Evolutionary conservation across 768 basidiomycete genomes (phyloP), one percentile per base, ranked within the genome.

Genomic region (Baorangia bicolor): DNA sequence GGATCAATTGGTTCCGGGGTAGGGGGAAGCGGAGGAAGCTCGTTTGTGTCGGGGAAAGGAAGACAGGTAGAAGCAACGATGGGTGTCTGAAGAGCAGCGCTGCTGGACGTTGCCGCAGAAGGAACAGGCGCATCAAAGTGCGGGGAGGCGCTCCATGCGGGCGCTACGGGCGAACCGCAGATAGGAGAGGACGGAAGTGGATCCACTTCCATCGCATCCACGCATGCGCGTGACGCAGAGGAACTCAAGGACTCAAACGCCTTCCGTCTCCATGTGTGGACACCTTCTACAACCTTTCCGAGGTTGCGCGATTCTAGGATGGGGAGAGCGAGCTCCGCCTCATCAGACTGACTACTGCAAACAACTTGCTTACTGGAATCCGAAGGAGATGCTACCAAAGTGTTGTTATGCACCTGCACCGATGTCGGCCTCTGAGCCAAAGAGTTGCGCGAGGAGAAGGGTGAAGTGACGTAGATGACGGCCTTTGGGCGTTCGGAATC

Each of bases 331-430:
- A 86, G 71, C 59, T 88, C 86, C 43, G 78, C 73, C 64, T 87
- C 87, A 58, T 86, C 83, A 45, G 85, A 86, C 66, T 86, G 82
- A 60, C 86, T 88, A 44, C 84, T 87, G 21, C 82, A 84, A 9
- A 87, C 74, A 20, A 82, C 64, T 30, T 76, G 67, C 65, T 40
- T 58, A 55, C 49, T 68, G 65, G 53, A 56, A 59, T 30, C 55
- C 44, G 44, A 49, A 58, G 69, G 64, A 21, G 62, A 69, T n/a
- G 50, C 33, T 33, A 34, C 23, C 46, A 49, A 45, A 40, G 49
- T 30, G 21, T 18, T 41, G 23, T 33, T 50, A 27, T 49, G 55
- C 11, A 18, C 44, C 40, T 28, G 64, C 18, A 5, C 56, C 27
- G 21, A 51, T 33, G 44, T 57, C 28, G 42, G 9, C 30, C 25